Conservation (phyloP, 768 basidiomycete species). For the Suillus placidus region DNA sequence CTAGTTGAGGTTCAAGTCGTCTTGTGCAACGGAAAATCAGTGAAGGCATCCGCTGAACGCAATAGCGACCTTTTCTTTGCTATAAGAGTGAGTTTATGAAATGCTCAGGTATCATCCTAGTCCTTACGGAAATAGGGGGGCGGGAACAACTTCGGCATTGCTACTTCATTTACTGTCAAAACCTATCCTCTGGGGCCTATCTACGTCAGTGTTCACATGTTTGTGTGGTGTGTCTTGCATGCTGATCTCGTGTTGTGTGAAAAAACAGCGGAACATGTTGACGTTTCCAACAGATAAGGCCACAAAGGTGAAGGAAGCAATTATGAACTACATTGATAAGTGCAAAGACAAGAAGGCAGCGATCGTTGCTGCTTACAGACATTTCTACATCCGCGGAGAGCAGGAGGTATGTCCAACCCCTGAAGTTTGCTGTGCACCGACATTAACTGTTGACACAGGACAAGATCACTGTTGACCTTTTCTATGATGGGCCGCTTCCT, state of each 20-base stretch:
- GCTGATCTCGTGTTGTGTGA: not conserved
- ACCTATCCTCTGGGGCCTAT: conserved; percentile 19
- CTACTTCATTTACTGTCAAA: conserved; percentile 26
- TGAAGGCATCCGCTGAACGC: conserved; percentile 15
- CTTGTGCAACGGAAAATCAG: conserved; percentile 29
- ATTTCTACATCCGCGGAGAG: conserved; percentile 6
- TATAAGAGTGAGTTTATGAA: conserved; percentile 19
- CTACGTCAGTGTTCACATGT: conserved; percentile 3
- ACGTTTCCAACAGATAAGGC: conserved; percentile 8
- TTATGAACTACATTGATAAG: conserved; percentile 1
- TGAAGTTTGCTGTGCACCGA: not conserved
- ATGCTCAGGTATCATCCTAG: not conserved
- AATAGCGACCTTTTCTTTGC: conserved; percentile 43
- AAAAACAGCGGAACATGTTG: conserved; percentile 14
- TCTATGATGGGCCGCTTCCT: conserved; percentile 15
- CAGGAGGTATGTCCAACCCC: conserved; percentile 11
- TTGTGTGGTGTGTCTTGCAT: not conserved
- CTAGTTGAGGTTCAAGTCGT: conserved; percentile 31
- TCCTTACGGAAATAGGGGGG: conserved; percentile 18
- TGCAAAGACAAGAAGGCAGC: conserved; percentile 12
- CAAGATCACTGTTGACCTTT: conserved; percentile 11
- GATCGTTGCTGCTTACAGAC: conserved; percentile 13
- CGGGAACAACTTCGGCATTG: conserved; percentile 32
- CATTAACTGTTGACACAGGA: not conserved
- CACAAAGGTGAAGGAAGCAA: conserved; percentile 13